phyloP scores from a whole-genome alignment of 2,329 filamentous ascomycete species.

The Fonsecaea multimorphosa region DNA sequence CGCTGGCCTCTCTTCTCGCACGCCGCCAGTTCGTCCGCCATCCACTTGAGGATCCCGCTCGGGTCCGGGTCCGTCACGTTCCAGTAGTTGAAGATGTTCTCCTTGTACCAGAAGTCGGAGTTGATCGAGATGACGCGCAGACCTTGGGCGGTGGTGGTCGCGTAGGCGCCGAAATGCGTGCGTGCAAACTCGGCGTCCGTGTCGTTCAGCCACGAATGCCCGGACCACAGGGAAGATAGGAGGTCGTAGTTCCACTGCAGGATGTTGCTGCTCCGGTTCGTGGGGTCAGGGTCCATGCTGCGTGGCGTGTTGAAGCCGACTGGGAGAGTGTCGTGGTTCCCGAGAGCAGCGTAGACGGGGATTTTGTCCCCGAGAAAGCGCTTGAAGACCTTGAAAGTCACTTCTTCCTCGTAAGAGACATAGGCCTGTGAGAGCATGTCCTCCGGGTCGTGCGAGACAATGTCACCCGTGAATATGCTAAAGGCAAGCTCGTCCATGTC shows the following conservation, averaged over 20 bases:
- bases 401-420: conserved; percentile 41
- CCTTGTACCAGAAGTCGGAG: conserved; percentile 42
- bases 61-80: conserved; percentile 41
- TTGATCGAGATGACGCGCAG: conserved; percentile 42
- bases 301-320: conserved; percentile 39
- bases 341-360: conserved; percentile 41
- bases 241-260: conserved; percentile 41
- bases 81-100: conserved; percentile 41
- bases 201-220: conserved; percentile 41
- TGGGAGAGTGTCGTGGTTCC: conserved; percentile 42
- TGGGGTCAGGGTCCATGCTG: conserved; percentile 31
- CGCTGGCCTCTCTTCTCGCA: conserved; percentile 39
- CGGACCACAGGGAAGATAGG: conserved; percentile 38
- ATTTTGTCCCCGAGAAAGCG: conserved; percentile 38
- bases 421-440: conserved; percentile 41
- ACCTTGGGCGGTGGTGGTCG: conserved; percentile 40
- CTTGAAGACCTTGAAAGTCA: conserved; percentile 41
- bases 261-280: conserved; percentile 31
- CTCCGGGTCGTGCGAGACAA: conserved; percentile 42
- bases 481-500: conserved; percentile 40
- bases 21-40: conserved; percentile 39
- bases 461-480: conserved; percentile 44
- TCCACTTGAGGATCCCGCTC: conserved; percentile 38
- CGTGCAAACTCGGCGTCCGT: conserved; percentile 36
- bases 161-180: conserved; percentile 40